Evolutionary conservation across 2,329 filamentous ascomycete species (phyloP).

Genomic region (Talaromyces sp.): DNA sequence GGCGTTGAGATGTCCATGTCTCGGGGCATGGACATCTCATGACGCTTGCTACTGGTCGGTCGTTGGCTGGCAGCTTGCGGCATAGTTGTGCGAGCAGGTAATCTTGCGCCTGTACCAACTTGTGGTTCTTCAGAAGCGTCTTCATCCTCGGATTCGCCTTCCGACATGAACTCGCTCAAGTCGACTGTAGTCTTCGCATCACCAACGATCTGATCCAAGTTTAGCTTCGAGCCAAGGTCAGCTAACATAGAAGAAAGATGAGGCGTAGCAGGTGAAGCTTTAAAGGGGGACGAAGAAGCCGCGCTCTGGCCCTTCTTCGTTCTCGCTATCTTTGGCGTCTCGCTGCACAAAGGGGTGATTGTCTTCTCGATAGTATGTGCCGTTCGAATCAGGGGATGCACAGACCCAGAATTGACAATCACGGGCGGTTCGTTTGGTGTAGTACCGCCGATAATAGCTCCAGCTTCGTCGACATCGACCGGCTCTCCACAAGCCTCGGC

Average conservation of each 20-base stretch:
- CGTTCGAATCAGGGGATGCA: constrained; percentile 60
- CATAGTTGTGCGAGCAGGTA: constrained; percentile 58
- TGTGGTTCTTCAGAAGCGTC: constrained; percentile 26
- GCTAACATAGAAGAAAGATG: constrained; percentile 66
- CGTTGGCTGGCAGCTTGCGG: constrained; percentile 51
- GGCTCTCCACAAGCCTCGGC: constrained; percentile 82
- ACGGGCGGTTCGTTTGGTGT: constrained; percentile 28
- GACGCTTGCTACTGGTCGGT: constrained; percentile 59
- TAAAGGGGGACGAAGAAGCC: constrained; percentile 41
- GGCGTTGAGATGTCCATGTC: constrained; percentile 42
- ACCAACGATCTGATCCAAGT: constrained; percentile 59
- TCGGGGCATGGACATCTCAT: constrained; percentile 40
- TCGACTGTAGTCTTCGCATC: constrained; percentile 47
- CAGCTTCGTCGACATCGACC: constrained; percentile 65
- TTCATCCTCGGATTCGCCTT: constrained; percentile 38
- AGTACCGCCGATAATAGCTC: constrained; percentile 43
- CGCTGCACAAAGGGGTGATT: constrained; percentile 1
- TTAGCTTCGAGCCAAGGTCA: constrained; percentile 58
- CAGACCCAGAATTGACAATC: constrained; percentile 47
- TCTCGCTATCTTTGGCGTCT: not conserved
- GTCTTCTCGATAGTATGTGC: constrained; percentile 47
- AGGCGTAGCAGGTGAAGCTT: constrained; percentile 59
- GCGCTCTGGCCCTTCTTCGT: not conserved
- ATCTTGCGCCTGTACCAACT: constrained; percentile 32
- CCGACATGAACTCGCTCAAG: constrained; percentile 39